These are phyloP conservation scores for Russula earlei DNA, from an alignment of 768 basidiomycete species.

Conservation along the genomic window DNA sequence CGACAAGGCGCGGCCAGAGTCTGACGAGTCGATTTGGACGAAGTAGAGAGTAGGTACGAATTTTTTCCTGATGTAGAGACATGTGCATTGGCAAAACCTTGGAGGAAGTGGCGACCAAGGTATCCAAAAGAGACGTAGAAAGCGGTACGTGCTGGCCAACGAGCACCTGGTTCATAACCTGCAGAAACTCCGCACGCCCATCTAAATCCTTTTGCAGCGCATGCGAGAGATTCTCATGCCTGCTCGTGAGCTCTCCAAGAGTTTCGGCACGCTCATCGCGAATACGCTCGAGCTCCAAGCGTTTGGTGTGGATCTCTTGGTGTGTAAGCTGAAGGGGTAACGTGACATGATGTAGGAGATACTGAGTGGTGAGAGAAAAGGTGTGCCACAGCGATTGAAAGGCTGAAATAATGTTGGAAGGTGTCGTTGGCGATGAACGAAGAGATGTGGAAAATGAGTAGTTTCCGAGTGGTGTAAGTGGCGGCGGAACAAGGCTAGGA, in stretches of 20 bases:
- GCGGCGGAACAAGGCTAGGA: slow-evolving; percentile 16
- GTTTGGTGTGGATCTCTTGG: slow-evolving; percentile 59
- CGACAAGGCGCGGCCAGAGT: slow-evolving; percentile 73
- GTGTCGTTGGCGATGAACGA: slow-evolving; percentile 19
- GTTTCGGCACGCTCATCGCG: slow-evolving; percentile 60
- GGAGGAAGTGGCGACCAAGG: slow-evolving; percentile 6
- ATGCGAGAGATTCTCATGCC: slow-evolving; percentile 38
- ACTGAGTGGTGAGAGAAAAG: slow-evolving; percentile 9
- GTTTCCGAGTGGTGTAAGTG: slow-evolving; percentile 8
- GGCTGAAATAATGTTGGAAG: slow-evolving; percentile 17
- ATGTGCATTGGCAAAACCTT: slow-evolving; percentile 17
- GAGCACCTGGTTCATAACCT: slow-evolving; percentile 7
- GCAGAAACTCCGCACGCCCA: slow-evolving; percentile 12
- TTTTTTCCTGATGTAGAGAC: slow-evolving; percentile 12
- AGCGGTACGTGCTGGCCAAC: not conserved
- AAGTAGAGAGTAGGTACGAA: slow-evolving; percentile 35
- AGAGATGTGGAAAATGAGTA: slow-evolving; percentile 1
- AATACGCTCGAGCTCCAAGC: slow-evolving; percentile 47
- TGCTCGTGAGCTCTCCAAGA: slow-evolving; percentile 52
- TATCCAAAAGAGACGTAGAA: not conserved
- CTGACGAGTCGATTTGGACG: slow-evolving; percentile 62
- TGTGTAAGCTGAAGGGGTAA: slow-evolving; percentile 54
- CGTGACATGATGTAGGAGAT: slow-evolving; percentile 25
- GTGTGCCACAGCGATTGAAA: slow-evolving; percentile 7
- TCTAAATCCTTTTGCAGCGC: slow-evolving; percentile 23